Evolutionary conservation across 2,329 filamentous ascomycete species (phyloP).

Genomic region (Ophiocordyceps unilateralis): DNA sequence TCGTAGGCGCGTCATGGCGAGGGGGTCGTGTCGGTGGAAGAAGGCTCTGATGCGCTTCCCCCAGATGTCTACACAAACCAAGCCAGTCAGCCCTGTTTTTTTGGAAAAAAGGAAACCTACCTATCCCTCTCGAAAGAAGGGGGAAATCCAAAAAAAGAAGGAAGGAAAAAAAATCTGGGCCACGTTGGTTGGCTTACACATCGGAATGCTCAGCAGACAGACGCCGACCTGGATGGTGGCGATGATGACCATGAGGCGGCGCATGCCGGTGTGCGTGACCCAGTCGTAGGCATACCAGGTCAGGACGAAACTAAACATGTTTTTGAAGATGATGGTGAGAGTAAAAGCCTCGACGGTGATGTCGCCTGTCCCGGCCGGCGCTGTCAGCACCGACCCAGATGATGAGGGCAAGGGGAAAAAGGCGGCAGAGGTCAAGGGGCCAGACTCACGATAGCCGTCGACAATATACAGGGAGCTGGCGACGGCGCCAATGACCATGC

Average conservation of each 20-base stretch:
- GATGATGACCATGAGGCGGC: constrained; percentile 48
- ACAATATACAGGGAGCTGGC: constrained; percentile 77
- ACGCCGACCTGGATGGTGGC: constrained; percentile 62
- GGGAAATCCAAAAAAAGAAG: no score
- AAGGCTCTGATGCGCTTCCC: constrained; percentile 64
- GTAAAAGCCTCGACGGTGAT: constrained; percentile 80
- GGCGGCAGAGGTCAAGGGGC: neutral
- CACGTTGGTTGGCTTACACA: constrained; percentile 43
- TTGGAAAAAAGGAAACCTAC: no score
- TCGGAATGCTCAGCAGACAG: constrained; percentile 57
- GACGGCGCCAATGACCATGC: constrained; percentile 85
- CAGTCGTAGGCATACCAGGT: constrained; percentile 77
- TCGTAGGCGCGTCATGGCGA: constrained; percentile 21
- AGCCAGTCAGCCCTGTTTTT: constrained; percentile 4
- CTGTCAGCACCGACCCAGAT: neutral
- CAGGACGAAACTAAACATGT: constrained; percentile 75
- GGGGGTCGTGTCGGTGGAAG: constrained; percentile 57
- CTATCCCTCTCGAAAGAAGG: no score
- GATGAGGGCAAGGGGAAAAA: neutral
- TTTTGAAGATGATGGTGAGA: constrained; percentile 83
- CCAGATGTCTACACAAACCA: constrained; percentile 41
- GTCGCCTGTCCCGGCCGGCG: constrained; percentile 33
- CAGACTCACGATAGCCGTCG: constrained; percentile 64
- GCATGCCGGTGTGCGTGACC: constrained; percentile 50
- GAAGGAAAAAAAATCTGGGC: no score